Conservation (phyloP, 2,329 filamentous ascomycete species). For the Neonectria hederae region DNA sequence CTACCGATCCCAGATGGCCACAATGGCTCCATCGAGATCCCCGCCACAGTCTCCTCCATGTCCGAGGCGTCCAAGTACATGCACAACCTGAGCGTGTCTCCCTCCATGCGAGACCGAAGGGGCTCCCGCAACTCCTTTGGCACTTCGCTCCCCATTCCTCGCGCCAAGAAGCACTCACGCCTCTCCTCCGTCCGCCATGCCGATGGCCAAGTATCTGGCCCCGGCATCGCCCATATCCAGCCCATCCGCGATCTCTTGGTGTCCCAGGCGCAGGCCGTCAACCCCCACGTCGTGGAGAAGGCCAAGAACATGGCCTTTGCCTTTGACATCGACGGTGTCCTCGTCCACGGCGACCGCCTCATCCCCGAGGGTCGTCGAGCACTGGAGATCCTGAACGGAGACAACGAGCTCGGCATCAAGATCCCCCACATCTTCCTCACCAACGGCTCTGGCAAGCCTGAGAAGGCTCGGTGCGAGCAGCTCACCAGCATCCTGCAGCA, state of each 20-base stretch:
- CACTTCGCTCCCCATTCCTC: slow-evolving; percentile 75
- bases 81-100: slow-evolving; percentile 75
- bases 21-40: slow-evolving; percentile 72
- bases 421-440: slow-evolving; percentile 92
- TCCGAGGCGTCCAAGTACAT: slow-evolving; percentile 75
- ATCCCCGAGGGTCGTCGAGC: slow-evolving; percentile 79
- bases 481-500: slow-evolving; percentile 61
- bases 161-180: slow-evolving; percentile 74
- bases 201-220: slow-evolving; percentile 57
- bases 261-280: slow-evolving; percentile 74
- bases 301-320: slow-evolving; percentile 82
- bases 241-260: slow-evolving; percentile 74
- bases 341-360: slow-evolving; percentile 80
- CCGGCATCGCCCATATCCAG: slow-evolving; percentile 67
- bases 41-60: slow-evolving; percentile 73
- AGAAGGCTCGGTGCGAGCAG: slow-evolving; percentile 83
- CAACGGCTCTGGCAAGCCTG: slow-evolving; percentile 92
- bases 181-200: slow-evolving; percentile 68
- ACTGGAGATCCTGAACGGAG: slow-evolving; percentile 74
- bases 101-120: slow-evolving; percentile 73
- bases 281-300: slow-evolving; percentile 70
- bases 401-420: slow-evolving; percentile 79
- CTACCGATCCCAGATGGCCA: slow-evolving; percentile 53
- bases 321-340: slow-evolving; percentile 90
- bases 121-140: slow-evolving; percentile 81